Evolutionary conservation across 148 eudicot species (phyloP).

Genomic region (Rheum nobile): DNA sequence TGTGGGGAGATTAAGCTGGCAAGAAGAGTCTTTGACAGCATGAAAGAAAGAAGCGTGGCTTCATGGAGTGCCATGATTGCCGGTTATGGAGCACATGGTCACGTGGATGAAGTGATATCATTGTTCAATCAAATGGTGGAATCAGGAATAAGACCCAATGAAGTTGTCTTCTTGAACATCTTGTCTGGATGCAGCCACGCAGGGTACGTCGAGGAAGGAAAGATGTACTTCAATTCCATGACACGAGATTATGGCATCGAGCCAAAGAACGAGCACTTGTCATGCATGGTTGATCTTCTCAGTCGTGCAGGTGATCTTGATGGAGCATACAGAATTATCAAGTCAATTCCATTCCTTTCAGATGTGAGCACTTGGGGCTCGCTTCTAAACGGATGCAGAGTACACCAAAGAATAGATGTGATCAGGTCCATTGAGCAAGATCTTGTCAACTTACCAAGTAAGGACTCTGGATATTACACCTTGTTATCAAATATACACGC

Average conservation of each 20-base stretch:
- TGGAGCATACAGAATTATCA: constrained; percentile 34
- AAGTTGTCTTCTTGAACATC: constrained; percentile 43
- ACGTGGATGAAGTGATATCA: constrained; percentile 23
- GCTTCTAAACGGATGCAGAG: constrained; percentile 49
- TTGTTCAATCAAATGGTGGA: constrained; percentile 34
- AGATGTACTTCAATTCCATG: constrained; percentile 33
- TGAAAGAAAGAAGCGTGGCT: constrained; percentile 34
- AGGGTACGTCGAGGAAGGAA: constrained; percentile 39
- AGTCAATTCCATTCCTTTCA: constrained; percentile 35
- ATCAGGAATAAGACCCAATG: constrained; percentile 40
- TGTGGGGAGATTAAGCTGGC: constrained; percentile 53
- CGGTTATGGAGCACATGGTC: constrained; percentile 45
- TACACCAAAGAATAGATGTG: constrained; percentile 41
- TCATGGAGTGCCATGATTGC: constrained; percentile 57
- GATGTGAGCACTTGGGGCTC: constrained; percentile 44
- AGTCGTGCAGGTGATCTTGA: constrained; percentile 55
- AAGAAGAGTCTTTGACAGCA: constrained; percentile 30
- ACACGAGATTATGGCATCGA: constrained; percentile 26
- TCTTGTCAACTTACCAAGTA: constrained; percentile 18
- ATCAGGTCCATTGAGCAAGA: constrained; percentile 20
- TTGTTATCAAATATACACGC: constrained; percentile 43
- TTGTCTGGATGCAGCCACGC: constrained; percentile 57
- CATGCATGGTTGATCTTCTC: constrained; percentile 43
- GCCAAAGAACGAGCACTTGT: constrained; percentile 39
- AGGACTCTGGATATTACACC: constrained; percentile 47